phyloP scores from a whole-genome alignment of 768 basidiomycete genomes.

The Lenzites betulinus region DNA sequence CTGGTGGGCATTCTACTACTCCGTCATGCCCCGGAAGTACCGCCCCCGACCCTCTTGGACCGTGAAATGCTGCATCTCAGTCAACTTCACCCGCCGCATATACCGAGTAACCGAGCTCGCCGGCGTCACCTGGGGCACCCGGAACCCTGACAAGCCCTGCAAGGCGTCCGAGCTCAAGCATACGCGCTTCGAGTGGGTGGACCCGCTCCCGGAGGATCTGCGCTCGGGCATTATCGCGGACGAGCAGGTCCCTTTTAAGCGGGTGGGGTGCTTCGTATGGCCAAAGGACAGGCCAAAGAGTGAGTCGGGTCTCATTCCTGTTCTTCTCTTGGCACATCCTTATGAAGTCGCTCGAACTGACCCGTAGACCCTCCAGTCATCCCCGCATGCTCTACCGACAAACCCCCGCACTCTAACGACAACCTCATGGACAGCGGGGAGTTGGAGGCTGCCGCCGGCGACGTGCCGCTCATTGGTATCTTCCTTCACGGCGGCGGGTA shows the following conservation, averaged over 20 bases:
- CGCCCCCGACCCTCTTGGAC: slow-evolving; percentile 55
- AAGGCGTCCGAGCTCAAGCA: slow-evolving; percentile 38
- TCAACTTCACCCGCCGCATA: slow-evolving; percentile 54
- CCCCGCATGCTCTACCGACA: not conserved
- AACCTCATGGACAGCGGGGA: slow-evolving; percentile 18
- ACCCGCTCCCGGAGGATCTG: slow-evolving; percentile 41
- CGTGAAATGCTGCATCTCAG: slow-evolving; percentile 49
- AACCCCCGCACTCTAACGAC: not conserved
- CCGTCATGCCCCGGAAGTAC: slow-evolving; percentile 42
- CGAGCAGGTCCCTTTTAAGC: slow-evolving; percentile 41
- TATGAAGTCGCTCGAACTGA: not conserved
- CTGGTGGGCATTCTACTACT: slow-evolving; percentile 47
- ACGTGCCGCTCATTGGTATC: slow-evolving; percentile 44
- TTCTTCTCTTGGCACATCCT: not conserved
- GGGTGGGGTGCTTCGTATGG: slow-evolving; percentile 52
- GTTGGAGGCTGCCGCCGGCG: slow-evolving; percentile 30
- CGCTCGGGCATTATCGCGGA: slow-evolving; percentile 46
- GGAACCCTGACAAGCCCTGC: slow-evolving; percentile 45
- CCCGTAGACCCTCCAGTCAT: slow-evolving; percentile 6
- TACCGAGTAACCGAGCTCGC: slow-evolving; percentile 57
- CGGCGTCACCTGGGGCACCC: slow-evolving; percentile 56
- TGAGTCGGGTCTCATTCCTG: slow-evolving; percentile 2
- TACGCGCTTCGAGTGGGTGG: slow-evolving; percentile 52
- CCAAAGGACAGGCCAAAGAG: slow-evolving; percentile 36
- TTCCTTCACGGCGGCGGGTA: slow-evolving; percentile 60